Percentiles rank a stretch among this genome's conserved stretches.
phyloP scores from a whole-genome alignment of 2,329 filamentous ascomycete species.

The Trichoderma sp. region DNA sequence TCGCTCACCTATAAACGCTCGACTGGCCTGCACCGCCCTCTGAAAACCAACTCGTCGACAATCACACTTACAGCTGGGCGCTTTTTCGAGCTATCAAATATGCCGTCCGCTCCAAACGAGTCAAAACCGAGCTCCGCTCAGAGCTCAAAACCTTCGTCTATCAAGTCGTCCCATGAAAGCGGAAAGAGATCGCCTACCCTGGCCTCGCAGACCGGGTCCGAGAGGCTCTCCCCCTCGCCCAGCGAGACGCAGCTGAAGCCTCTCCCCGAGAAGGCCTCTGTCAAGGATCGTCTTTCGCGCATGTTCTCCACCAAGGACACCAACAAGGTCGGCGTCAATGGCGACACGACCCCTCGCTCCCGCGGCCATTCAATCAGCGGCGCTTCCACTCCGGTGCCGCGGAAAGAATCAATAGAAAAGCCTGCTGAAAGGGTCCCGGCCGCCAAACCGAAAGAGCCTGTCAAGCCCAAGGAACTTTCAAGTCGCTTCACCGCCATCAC shows the following conservation, averaged over 20 bases:
- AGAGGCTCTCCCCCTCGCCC: conserved; percentile 26
- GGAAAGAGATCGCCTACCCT: conserved; percentile 40
- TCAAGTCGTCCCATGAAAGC: conserved; percentile 48
- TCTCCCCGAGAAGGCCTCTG: conserved; percentile 53
- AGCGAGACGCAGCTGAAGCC: conserved; percentile 32
- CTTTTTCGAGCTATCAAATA: conserved; percentile 24
- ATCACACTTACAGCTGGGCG: neutral
- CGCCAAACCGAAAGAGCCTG: conserved; percentile 30
- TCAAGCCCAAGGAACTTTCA: conserved; percentile 35
- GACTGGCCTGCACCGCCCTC: neutral
- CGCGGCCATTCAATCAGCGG: conserved; percentile 37
- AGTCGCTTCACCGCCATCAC: conserved; percentile 52
- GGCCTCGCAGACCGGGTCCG: conserved; percentile 37
- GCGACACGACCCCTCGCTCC: conserved; percentile 34
- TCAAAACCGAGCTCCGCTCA: conserved; percentile 41
- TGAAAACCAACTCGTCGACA: neutral
- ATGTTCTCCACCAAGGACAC: conserved; percentile 62
- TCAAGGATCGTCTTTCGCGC: conserved; percentile 62
- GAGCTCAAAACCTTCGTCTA: conserved; percentile 49
- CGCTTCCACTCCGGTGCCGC: conserved; percentile 38
- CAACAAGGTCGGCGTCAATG: conserved; percentile 34
- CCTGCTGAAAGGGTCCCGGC: conserved; percentile 25
- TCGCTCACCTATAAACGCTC: neutral
- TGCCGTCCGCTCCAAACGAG: conserved; percentile 33
- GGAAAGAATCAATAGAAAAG: conserved; percentile 40